Conservation (phyloP, 768 basidiomycete genomes). For the Agrocybe praecox region DNA sequence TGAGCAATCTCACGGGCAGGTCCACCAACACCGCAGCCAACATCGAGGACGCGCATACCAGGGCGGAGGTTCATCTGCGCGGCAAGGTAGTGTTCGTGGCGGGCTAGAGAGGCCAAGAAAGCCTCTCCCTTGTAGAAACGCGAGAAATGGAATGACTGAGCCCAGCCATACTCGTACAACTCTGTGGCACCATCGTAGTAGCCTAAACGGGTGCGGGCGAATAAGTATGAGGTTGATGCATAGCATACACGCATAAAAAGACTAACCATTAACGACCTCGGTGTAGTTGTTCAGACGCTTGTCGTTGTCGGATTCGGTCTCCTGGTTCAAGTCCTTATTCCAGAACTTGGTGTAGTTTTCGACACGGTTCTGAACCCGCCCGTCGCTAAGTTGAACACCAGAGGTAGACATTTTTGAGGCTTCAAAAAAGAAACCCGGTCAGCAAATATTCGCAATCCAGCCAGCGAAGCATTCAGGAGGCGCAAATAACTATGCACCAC, state of each 20-base stretch:
- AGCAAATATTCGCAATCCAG: neutral
- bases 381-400: constrained; percentile 40
- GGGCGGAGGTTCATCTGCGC: constrained; percentile 81
- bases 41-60: constrained; percentile 96
- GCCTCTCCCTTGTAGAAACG: constrained; percentile 94
- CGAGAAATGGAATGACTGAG: constrained; percentile 92
- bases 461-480: neutral
- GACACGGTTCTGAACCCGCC: constrained; percentile 67
- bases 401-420: constrained; percentile 24
- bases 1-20: constrained; percentile 94
- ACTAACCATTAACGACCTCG: constrained; percentile 90
- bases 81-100: constrained; percentile 98
- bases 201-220: constrained; percentile 43
- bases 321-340: constrained; percentile 79
- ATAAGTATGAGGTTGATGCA: neutral
- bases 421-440: neutral
- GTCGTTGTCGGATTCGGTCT: constrained; percentile 64
- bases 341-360: constrained; percentile 91
- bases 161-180: constrained; percentile 95
- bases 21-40: constrained; percentile 97
- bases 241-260: neutral
- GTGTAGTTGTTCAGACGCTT: constrained; percentile 82
- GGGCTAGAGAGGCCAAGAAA: constrained; percentile 74
- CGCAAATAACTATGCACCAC: neutral
- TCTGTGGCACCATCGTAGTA: constrained; percentile 98